These are phyloP conservation scores for Sclerotinia borealis DNA, from an alignment of 2,329 filamentous ascomycete genomes.

Conservation along the genomic window DNA sequence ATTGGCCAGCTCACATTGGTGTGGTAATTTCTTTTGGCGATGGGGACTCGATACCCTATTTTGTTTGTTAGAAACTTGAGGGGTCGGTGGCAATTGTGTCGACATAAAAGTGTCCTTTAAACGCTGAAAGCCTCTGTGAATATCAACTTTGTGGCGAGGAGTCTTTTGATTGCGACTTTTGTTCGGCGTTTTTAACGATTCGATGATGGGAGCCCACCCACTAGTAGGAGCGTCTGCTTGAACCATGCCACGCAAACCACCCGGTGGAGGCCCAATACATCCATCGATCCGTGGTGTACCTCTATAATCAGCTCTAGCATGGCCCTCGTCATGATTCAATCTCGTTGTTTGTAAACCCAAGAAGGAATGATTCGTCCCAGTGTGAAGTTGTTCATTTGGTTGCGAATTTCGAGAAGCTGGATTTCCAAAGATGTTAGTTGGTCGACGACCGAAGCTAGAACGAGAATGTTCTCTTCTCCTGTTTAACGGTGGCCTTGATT, in stretches of 20 bases:
- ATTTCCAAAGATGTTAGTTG: slow-evolving; percentile 21
- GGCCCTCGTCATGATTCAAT: slow-evolving; percentile 25
- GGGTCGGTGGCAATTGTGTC: not conserved
- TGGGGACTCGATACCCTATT: slow-evolving; percentile 1
- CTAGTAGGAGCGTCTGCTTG: slow-evolving; percentile 15
- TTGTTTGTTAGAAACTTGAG: not conserved
- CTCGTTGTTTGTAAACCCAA: slow-evolving; percentile 24
- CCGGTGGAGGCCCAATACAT: slow-evolving; percentile 5
- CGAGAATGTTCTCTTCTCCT: slow-evolving; percentile 22
- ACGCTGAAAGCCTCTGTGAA: slow-evolving; percentile 1
- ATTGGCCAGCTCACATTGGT: slow-evolving; percentile 14
- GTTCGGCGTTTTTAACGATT: not conserved
- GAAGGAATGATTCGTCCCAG: slow-evolving; percentile 30
- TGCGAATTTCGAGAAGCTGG: slow-evolving; percentile 26
- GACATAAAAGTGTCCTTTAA: not conserved
- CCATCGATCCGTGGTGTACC: slow-evolving; percentile 16
- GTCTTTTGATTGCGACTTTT: not conserved
- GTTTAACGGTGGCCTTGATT: slow-evolving; percentile 24
- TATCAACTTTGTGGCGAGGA: not conserved
- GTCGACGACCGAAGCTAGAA: slow-evolving; percentile 32
- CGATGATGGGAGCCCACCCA: slow-evolving; percentile 9
- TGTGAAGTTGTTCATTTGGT: slow-evolving; percentile 23
- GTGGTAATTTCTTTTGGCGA: slow-evolving; percentile 10
- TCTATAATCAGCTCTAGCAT: slow-evolving; percentile 18
- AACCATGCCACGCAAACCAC: slow-evolving; percentile 3